Base-by-base conservation (phyloP, 768 basidiomycete genomes). In the Lentinus tigrinus region DNA sequence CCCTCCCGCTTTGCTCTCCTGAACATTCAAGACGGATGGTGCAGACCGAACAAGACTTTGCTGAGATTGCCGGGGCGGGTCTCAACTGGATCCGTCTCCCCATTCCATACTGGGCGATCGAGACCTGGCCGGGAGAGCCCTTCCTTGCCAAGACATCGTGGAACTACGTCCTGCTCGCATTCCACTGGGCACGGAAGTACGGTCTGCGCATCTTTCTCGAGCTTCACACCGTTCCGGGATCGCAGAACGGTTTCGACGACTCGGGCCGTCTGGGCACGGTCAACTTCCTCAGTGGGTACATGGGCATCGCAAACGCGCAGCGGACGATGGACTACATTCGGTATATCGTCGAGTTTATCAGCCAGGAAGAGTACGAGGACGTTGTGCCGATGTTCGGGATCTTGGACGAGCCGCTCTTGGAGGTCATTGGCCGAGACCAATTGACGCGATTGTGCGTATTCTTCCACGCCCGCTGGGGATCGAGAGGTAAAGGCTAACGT, bases 131-230 rank as follows among this genome's bases (percentile, higher is more conserved):
- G 24, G 82, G 81, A 23, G 67, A 95, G 69, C 92, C 93, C 4
- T 95, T 87, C 72, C 74, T 94, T 17, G 81, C 81, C 4, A 78
- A 81, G 61, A 85, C 87, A 16, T 84, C 84, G 27, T 95, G 93
- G 93, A 85, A 81, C 81, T 86, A 94, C 72, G 84, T 91, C 70
- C 72, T 92, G 24, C 84, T 84, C 40, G 79, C 88, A 24, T 73
- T 95, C 37, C 78, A 77, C 3, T 97, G 94, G 94, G 87, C 85
- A 16, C 79, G 93, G 48, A 95, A 97, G 72, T 95, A 95, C 68
- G 93, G 93, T 1, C 63, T 95, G 21, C 80, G 93, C 23, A 83
- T 95, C 53, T 82, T 83, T 64, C 75, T 95, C 13, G 94, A 95
- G 72, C 72, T 93, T 37, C 90, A 92, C 69, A 79, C 88, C 4